Evolutionary conservation across 1,284 basidiomycete species (phyloP).

Genomic region (Tilletia indica): DNA sequence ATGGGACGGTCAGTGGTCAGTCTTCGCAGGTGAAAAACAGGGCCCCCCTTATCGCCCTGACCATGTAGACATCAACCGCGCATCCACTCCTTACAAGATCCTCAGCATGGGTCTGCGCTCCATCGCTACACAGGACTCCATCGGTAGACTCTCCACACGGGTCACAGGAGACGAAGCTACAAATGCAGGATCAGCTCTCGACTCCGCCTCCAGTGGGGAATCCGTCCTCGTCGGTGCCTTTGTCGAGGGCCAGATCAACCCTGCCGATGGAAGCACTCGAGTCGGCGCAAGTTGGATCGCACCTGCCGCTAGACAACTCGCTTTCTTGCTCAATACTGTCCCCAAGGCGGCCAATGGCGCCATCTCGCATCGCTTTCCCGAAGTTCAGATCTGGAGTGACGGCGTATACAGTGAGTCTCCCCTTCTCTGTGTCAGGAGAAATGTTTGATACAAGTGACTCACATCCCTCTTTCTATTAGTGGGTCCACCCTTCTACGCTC

Average conservation of each 20-base stretch:
- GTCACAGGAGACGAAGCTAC: conserved; percentile 48
- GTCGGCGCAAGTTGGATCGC: conserved; percentile 61
- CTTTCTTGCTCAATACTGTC: conserved; percentile 68
- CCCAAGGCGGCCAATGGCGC: conserved; percentile 59
- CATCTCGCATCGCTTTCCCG: conserved; percentile 52
- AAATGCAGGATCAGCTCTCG: conserved; percentile 40
- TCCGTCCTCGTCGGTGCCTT: conserved; percentile 48
- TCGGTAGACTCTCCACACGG: conserved; percentile 43
- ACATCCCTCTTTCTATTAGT: conserved; percentile 52
- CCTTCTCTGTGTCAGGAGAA: neutral
- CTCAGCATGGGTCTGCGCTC: conserved; percentile 43
- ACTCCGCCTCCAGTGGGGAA: conserved; percentile 44
- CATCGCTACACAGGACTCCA: conserved; percentile 34
- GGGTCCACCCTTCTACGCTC: conserved; percentile 88
- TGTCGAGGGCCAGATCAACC: conserved; percentile 40
- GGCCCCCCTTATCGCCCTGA: conserved; percentile 37
- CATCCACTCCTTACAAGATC: conserved; percentile 28
- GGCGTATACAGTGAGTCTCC: conserved; percentile 25
- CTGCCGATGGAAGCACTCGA: conserved; percentile 22
- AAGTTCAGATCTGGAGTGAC: conserved; percentile 44
- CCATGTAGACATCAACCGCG: conserved; percentile 17
- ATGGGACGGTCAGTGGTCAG: conserved; percentile 38
- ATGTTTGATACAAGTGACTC: neutral
- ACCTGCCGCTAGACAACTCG: conserved; percentile 71
- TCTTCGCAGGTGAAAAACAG: conserved; percentile 34